Evolutionary conservation across 306 rosid species (phyloP).

Genomic region (Vachellia collinsii): DNA sequence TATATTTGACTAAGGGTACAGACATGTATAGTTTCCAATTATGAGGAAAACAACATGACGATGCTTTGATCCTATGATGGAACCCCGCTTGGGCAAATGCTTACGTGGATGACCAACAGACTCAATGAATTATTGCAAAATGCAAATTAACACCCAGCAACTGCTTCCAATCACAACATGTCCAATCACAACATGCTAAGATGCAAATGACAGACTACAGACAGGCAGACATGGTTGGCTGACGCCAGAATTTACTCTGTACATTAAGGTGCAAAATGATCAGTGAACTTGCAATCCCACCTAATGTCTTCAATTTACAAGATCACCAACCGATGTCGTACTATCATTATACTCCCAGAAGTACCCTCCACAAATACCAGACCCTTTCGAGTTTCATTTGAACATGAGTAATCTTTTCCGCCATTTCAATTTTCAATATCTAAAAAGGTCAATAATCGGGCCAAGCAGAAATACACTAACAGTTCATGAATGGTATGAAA

Average conservation of each 20-base stretch:
- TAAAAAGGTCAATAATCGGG: neutral
- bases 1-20: neutral
- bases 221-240: neutral
- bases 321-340: neutral
- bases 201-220: neutral
- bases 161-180: conserved; percentile 5
- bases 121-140: neutral
- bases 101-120: neutral
- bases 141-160: neutral
- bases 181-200: neutral
- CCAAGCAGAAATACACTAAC: neutral
- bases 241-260: too few species aligned
- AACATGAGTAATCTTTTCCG: neutral
- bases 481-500: neutral
- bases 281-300: neutral
- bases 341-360: neutral
- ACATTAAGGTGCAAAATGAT: neutral
- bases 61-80: neutral
- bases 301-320: neutral
- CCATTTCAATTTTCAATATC: conserved; percentile 5
- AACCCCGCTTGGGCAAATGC: neutral
- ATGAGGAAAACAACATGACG: neutral
- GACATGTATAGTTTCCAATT: neutral
- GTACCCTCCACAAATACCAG: neutral
- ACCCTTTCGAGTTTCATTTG: neutral